phyloP scores from a whole-genome alignment of 2,329 filamentous ascomycete species.

The Alternaria triticimaculans region DNA sequence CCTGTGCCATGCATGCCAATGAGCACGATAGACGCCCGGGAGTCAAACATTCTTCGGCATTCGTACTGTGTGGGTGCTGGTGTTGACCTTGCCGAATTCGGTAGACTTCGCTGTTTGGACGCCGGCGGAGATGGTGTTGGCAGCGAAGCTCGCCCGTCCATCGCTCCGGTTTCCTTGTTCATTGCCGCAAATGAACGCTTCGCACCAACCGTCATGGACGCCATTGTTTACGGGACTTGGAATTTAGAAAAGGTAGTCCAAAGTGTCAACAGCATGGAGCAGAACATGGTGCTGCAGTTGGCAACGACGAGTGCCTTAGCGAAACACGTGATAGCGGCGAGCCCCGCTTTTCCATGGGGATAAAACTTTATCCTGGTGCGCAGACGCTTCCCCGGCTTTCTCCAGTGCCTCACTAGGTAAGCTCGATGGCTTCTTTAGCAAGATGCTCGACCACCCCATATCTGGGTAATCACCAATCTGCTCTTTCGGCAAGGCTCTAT shows the following conservation, averaged over 20 bases:
- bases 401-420: slow-evolving; percentile 1
- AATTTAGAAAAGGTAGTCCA: slow-evolving; percentile 1
- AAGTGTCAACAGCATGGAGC: slow-evolving; percentile 8
- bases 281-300: slow-evolving; percentile 7
- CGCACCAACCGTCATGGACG: slow-evolving; percentile 32
- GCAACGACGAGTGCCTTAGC: slow-evolving; percentile 5
- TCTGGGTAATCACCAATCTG: neutral
- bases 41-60: slow-evolving; percentile 55
- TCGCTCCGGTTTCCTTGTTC: slow-evolving; percentile 21
- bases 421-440: slow-evolving; percentile 10
- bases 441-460: neutral
- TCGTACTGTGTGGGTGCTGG: slow-evolving; percentile 30
- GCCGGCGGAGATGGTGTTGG: slow-evolving; percentile 19
- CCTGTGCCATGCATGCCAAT: slow-evolving; percentile 77
- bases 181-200: slow-evolving; percentile 40
- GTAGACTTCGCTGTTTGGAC: slow-evolving; percentile 16
- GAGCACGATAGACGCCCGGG: slow-evolving; percentile 73
- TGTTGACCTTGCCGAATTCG: slow-evolving; percentile 26
- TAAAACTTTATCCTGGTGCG: slow-evolving; percentile 15
- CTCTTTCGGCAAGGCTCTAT: neutral
- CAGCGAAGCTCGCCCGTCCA: slow-evolving; percentile 17
- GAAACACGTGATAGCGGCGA: slow-evolving; percentile 9
- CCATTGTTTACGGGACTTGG: slow-evolving; percentile 23
- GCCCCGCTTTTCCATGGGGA: slow-evolving; percentile 9
- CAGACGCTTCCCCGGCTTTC: slow-evolving; percentile 15